These are phyloP conservation scores for Chalciporus piperatus DNA, from an alignment of 768 basidiomycete genomes.

Conservation along the genomic window DNA sequence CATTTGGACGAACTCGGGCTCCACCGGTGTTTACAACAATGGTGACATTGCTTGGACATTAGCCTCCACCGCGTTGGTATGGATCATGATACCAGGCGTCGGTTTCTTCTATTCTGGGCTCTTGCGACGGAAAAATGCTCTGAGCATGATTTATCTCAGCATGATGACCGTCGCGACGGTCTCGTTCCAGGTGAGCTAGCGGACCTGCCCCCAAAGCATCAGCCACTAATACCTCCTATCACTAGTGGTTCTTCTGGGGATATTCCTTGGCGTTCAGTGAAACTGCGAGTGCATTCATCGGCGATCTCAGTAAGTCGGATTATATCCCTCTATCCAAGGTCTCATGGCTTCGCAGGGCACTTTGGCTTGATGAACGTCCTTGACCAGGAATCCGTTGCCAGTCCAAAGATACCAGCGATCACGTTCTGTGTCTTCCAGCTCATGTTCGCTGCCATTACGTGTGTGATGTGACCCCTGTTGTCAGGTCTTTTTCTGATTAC, in stretches of 20 bases:
- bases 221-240: conserved; percentile 1
- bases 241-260: conserved; percentile 97
- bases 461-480: conserved; percentile 23
- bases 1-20: conserved; percentile 22
- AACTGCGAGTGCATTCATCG: conserved; percentile 71
- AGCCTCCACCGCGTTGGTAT: conserved; percentile 75
- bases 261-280: conserved; percentile 91
- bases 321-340: background rate
- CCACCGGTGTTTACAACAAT: conserved; percentile 45
- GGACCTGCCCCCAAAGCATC: background rate
- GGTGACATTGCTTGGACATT: conserved; percentile 73
- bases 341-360: conserved; percentile 50
- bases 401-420: conserved; percentile 65
- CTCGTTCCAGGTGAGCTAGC: conserved; percentile 68
- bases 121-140: conserved; percentile 87
- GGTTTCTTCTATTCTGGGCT: conserved; percentile 92
- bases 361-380: conserved; percentile 83
- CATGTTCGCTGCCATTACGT: conserved; percentile 91
- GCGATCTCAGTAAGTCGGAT: conserved; percentile 63
- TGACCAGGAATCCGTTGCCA: conserved; percentile 71
- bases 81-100: conserved; percentile 82
- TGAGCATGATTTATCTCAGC: conserved; percentile 83
- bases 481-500: background rate
- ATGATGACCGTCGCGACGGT: conserved; percentile 78
- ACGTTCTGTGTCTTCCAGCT: conserved; percentile 84